Base-by-base conservation (phyloP, 2,329 filamentous ascomycete species). In the Fusarium chlamydosporum region DNA sequence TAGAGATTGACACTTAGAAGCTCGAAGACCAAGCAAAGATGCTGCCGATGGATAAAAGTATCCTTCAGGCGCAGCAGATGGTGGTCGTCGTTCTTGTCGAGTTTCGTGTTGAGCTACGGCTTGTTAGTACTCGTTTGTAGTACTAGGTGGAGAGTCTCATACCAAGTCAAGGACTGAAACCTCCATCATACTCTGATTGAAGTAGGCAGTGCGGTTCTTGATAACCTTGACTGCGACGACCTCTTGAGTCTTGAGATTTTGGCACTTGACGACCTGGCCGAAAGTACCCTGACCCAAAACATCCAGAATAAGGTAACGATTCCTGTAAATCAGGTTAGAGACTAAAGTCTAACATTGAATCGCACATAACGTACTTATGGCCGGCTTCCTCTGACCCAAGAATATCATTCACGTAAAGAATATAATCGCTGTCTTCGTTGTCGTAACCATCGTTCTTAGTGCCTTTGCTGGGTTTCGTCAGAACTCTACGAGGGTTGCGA, bases 141-240 rank as follows among this genome's bases (percentile, higher is more conserved):
- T 33, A 23, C 11, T 37, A 20, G 20, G n/a, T 18, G 34, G 16
- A 31, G 15, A 18, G 29, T 27, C 20, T 73, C 88, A 60, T 85
- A 96, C 93, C 85, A 99, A 78, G 80, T 99, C 96, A 60, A 99
- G 85, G 26, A 99, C 96, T 3, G 96, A 99, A 33, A 99, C 96
- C 78, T 99, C 96, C 96, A 99, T 99, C 96, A 99, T 99, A 80
- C 96, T 98, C 80, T 99, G 96, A 78, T 99, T 99, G 84, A 99
- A 99, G 80, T 99, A 99, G 37, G 96, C 96, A 3, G 96, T 99
- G 75, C 95, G 91, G 80, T 99, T 99, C 83, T 99, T 99, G 82
- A 99, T 96, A 56, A 99, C 96, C 82, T 99, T 99, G 72, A 99
- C 96, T 5, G 96, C 96, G 43, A 99, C 96, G 38, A 99, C 96